Conservation (phyloP, 306 rosid species). For the Rosa rugosa region DNA sequence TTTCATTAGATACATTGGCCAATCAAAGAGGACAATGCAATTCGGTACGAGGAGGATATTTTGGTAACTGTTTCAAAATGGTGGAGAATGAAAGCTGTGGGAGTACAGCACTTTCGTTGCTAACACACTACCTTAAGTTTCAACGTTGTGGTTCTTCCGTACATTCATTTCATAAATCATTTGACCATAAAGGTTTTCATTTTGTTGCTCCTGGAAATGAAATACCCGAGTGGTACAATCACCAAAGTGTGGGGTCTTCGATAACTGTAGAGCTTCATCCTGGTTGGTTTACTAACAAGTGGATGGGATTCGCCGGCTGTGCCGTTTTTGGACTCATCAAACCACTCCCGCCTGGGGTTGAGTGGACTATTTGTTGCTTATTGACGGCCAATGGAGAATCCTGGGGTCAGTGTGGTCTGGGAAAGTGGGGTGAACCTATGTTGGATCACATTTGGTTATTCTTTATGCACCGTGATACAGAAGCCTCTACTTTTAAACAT, state of each 20-base stretch:
- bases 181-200: neutral
- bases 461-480: neutral
- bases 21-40: neutral
- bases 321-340: neutral
- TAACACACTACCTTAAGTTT: neutral
- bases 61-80: neutral
- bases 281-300: neutral
- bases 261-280: neutral
- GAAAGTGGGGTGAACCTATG: neutral
- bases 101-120: neutral
- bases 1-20: neutral
- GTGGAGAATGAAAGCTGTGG: neutral
- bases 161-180: neutral
- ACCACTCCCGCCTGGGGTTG: neutral
- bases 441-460: neutral
- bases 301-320: neutral
- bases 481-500: no score
- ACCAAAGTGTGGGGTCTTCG: neutral
- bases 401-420: no score
- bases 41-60: neutral
- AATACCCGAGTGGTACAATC: neutral
- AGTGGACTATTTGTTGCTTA: rapidly evolving
- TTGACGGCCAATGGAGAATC: neutral
- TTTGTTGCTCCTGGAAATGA: neutral
- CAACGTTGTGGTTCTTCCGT: neutral